phyloP scores from a whole-genome alignment of 208 protist species.

The Crithidia sp. region DNA sequence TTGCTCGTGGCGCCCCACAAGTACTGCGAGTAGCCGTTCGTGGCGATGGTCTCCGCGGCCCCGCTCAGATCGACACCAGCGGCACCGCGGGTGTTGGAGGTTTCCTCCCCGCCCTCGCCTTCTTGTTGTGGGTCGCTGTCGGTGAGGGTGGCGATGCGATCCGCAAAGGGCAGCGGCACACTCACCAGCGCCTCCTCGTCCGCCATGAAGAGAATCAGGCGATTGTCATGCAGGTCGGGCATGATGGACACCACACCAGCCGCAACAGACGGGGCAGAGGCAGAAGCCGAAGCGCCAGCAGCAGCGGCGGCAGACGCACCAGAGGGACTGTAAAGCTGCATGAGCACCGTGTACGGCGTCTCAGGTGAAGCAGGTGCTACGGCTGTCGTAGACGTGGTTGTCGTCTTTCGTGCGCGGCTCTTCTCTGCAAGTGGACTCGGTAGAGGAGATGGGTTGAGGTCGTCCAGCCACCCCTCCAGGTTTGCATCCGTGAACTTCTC shows the following conservation, averaged over 20 bases:
- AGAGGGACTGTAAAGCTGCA: constrained; percentile 28
- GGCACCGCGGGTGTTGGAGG: background rate
- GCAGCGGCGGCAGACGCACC: background rate
- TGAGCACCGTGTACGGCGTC: constrained; percentile 30
- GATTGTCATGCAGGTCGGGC: constrained; percentile 37
- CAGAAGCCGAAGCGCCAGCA: background rate
- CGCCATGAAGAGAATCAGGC: constrained; percentile 38
- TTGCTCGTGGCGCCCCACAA: constrained; percentile 7
- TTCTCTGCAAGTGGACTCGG: background rate
- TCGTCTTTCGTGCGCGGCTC: no score
- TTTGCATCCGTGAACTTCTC: constrained; percentile 12
- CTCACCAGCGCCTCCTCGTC: constrained; percentile 42
- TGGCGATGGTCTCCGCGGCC: background rate
- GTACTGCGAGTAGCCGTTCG: constrained; percentile 1
- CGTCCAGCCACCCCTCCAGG: constrained; percentile 58
- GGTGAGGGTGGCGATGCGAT: constrained; percentile 4
- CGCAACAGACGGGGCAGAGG: background rate
- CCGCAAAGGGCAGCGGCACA: constrained; percentile 47
- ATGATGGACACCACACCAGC: constrained; percentile 19
- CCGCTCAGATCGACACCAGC: background rate
- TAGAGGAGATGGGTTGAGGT: constrained; percentile 22
- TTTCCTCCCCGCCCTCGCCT: background rate
- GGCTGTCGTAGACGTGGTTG: no score
- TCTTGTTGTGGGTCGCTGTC: background rate
- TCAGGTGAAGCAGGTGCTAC: background rate